These are phyloP conservation scores for Parafenestella ontariensis DNA, from an alignment of 2,329 filamentous ascomycete species.

Conservation along the genomic window DNA sequence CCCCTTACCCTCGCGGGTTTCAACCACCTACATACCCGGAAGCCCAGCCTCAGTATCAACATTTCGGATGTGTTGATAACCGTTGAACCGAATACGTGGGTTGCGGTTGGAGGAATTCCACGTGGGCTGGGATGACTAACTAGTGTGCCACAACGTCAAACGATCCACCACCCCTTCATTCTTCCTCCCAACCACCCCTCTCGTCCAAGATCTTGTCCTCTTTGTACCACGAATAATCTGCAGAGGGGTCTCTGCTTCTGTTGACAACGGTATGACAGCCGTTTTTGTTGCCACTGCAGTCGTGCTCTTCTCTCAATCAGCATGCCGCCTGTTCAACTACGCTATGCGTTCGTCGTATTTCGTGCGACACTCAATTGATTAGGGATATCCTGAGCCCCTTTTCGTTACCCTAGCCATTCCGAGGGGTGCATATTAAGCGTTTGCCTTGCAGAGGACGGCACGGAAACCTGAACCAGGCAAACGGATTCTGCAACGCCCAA, in stretches of 20 bases:
- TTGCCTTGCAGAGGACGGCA: not conserved
- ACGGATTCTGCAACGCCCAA: conserved; percentile 7
- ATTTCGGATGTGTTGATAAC: conserved; percentile 5
- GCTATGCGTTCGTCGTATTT: conserved; percentile 15
- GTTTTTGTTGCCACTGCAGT: conserved; percentile 26
- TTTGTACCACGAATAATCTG: conserved; percentile 26
- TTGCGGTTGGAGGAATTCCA: conserved; percentile 13
- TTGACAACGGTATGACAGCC: conserved; percentile 32
- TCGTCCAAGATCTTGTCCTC: conserved; percentile 19
- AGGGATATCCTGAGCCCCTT: conserved; percentile 3
- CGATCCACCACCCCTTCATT: conserved; percentile 25
- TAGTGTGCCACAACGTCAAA: conserved; percentile 23
- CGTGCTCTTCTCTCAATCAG: conserved; percentile 15
- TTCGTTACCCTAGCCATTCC: not conserved
- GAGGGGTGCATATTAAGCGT: not conserved
- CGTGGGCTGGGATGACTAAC: conserved; percentile 28
- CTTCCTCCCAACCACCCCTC: conserved; percentile 28
- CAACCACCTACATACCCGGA: not conserved
- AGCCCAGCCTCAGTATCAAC: not conserved
- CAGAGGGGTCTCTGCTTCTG: conserved; percentile 20
- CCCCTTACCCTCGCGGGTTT: not conserved
- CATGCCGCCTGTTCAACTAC: conserved; percentile 24
- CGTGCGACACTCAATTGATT: conserved; percentile 15
- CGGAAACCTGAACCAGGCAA: conserved; percentile 1
- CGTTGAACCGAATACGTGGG: conserved; percentile 11